phyloP scores from a whole-genome alignment of 116 monocot species.

The Posidonia oceanica region DNA sequence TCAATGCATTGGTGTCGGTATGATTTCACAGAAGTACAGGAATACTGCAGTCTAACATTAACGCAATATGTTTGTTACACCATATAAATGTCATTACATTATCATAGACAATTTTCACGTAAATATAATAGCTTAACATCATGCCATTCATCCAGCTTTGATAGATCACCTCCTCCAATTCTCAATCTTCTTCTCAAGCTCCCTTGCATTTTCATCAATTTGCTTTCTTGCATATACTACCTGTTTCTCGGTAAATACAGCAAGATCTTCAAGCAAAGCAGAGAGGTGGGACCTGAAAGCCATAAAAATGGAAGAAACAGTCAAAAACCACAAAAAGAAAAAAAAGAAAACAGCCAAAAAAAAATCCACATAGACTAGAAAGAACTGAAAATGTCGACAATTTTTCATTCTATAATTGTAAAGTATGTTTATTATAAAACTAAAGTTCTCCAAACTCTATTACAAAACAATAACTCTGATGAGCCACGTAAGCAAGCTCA shows the following conservation, averaged over 20 bases:
- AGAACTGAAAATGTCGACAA: background rate
- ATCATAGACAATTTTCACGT: background rate
- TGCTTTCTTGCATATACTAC: conserved; percentile 9
- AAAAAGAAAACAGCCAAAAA: background rate
- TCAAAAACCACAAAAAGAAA: background rate
- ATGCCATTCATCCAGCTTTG: background rate
- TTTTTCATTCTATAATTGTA: too few species aligned
- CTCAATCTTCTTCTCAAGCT: conserved; percentile 45
- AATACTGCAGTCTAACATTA: background rate
- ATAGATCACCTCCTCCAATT: conserved; percentile 37
- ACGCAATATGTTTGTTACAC: background rate
- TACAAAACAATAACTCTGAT: too few species aligned
- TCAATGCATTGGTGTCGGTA: too few species aligned
- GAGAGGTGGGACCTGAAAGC: conserved; percentile 37
- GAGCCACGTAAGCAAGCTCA: too few species aligned
- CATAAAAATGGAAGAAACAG: background rate
- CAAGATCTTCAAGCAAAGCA: conserved; percentile 44
- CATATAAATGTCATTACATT: background rate
- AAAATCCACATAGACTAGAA: background rate
- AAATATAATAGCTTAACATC: background rate
- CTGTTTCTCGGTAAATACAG: conserved; percentile 48
- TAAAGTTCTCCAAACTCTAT: too few species aligned
- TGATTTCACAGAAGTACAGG: too few species aligned
- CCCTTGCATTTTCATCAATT: conserved; percentile 14
- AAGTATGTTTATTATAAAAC: too few species aligned